Conservation (phyloP, 768 basidiomycete genomes). For the Termitomyces bulborhizus region DNA sequence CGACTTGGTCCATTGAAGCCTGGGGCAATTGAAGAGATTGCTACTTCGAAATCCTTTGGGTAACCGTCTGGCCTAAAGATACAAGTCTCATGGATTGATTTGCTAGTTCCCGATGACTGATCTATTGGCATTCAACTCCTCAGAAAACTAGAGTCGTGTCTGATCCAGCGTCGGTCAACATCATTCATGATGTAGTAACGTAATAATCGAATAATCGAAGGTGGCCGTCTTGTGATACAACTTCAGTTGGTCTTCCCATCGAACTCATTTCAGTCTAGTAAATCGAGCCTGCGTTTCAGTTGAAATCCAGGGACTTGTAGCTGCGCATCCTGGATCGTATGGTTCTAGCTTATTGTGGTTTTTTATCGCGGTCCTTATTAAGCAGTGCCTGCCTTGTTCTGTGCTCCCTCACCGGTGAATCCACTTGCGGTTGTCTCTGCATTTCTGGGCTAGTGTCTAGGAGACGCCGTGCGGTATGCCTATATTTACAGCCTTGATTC, state of each 20-base stretch:
- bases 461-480: not conserved
- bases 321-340: not conserved
- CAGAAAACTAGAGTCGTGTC: no score
- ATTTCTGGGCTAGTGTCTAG: not conserved
- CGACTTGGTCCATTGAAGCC: not conserved
- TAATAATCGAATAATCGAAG: not conserved
- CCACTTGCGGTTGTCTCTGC: not conserved
- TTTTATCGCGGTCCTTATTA: not conserved
- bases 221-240: not conserved
- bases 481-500: not conserved
- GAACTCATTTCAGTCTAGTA: not conserved
- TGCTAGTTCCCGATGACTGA: not conserved
- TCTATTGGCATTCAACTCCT: not conserved
- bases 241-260: not conserved
- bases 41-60: not conserved
- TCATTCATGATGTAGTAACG: no score
- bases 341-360: not conserved
- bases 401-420: not conserved
- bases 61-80: not conserved
- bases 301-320: not conserved
- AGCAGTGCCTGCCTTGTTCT: not conserved
- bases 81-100: not conserved
- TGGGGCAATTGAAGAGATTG: not conserved
- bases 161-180: no score
- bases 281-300: not conserved